These are phyloP conservation scores for Backusella psychrophila DNA, from an alignment of 192 early-diverging fungal species.

Conservation along the genomic window DNA sequence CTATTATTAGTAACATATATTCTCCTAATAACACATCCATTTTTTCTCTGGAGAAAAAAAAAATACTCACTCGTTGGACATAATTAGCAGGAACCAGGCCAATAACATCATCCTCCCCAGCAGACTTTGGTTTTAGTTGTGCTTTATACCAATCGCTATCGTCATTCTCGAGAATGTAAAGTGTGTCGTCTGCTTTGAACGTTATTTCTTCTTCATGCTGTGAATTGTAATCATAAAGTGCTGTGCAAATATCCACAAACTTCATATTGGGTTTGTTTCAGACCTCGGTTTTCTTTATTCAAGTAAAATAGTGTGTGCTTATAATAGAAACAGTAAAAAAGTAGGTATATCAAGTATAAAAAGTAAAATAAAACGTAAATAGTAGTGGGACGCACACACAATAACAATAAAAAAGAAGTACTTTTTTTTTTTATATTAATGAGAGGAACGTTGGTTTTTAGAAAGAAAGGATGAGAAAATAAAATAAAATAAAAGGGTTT, in stretches of 20 bases:
- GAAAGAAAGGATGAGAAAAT: neutral
- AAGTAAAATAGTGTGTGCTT: neutral
- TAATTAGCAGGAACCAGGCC: conserved; percentile 93
- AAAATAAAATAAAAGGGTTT: neutral
- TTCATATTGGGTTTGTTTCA: conserved; percentile 31
- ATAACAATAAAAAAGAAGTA: neutral
- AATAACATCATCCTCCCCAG: conserved; percentile 46
- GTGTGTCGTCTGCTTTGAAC: conserved; percentile 82
- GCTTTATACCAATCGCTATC: conserved; percentile 95
- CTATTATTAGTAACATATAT: neutral
- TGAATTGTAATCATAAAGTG: conserved; percentile 91
- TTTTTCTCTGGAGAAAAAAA: neutral
- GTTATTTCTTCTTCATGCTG: conserved; percentile 82
- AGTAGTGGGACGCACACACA: neutral
- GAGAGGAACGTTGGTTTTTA: neutral
- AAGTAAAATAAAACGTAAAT: neutral
- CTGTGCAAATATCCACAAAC: conserved; percentile 59
- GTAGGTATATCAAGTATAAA: neutral
- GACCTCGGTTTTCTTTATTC: neutral
- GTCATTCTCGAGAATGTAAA: conserved; percentile 83
- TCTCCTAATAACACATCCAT: neutral
- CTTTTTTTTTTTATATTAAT: neutral
- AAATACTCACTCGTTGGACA: conserved; percentile 55
- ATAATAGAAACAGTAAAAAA: neutral
- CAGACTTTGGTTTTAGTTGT: conserved; percentile 58